These are phyloP conservation scores for Cucumis melo DNA, from an alignment of 306 rosid species.

Conservation along the genomic window DNA sequence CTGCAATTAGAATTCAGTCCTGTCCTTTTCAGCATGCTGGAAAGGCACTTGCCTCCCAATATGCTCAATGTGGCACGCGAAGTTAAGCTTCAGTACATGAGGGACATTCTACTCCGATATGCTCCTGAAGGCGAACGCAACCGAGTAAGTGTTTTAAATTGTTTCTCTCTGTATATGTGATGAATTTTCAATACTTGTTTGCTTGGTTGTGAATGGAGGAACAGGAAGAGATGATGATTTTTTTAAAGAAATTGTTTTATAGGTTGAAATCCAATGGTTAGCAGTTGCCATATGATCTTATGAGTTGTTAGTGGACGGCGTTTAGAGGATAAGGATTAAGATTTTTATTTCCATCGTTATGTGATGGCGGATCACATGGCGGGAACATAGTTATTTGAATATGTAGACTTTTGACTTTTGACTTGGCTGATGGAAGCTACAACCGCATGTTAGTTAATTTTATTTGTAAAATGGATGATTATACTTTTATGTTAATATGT, in stretches of 20 bases:
- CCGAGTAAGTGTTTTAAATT: constrained; percentile 33
- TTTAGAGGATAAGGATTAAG: not conserved
- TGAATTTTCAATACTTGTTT: not conserved
- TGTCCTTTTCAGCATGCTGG: constrained; percentile 65
- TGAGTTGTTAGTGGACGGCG: not conserved
- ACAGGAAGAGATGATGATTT: not conserved
- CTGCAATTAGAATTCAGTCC: constrained; percentile 62
- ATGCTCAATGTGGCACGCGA: constrained; percentile 53
- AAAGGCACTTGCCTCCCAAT: constrained; percentile 50
- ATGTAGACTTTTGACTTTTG: not conserved
- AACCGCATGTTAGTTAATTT: not conserved
- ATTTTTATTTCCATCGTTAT: not conserved
- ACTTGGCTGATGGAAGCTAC: not conserved
- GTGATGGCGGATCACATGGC: not conserved
- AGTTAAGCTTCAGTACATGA: constrained; percentile 59
- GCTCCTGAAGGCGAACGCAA: constrained; percentile 51
- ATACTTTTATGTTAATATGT: not conserved
- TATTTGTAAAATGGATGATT: not conserved
- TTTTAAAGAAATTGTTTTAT: not conserved
- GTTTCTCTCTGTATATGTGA: not conserved
- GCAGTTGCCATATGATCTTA: not conserved
- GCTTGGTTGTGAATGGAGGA: not conserved
- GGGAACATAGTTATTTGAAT: not conserved
- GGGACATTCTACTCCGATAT: constrained; percentile 52
- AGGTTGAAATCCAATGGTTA: not conserved